Conservation (phyloP, 805 yeast genomes). For the Priceomyces castillae region DNA sequence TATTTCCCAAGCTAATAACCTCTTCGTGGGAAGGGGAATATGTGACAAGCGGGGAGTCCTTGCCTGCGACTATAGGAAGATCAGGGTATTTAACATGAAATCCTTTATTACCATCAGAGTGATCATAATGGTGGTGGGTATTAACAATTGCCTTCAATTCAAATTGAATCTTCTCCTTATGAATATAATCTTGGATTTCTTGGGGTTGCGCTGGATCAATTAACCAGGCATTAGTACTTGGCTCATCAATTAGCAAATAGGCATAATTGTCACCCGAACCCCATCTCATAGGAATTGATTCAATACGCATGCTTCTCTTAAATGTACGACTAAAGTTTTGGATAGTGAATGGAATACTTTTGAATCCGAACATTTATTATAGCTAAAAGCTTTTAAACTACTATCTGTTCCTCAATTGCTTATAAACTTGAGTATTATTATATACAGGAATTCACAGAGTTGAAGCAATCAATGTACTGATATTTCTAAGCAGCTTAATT, state of each 20-base stretch:
- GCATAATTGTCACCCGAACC: slow-evolving; percentile 89
- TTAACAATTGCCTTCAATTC: slow-evolving; percentile 78
- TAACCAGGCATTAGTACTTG: slow-evolving; percentile 67
- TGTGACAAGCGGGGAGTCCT: slow-evolving; percentile 70
- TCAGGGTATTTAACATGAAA: slow-evolving; percentile 41
- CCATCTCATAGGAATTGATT: slow-evolving; percentile 91
- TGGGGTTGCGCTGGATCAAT: slow-evolving; percentile 91
- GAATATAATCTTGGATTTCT: slow-evolving; percentile 53
- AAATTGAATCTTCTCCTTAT: slow-evolving; percentile 36
- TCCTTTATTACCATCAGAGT: slow-evolving; percentile 77
- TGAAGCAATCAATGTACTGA: too few species aligned
- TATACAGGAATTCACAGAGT: slow-evolving; percentile 5
- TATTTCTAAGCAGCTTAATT: slow-evolving; percentile 9
- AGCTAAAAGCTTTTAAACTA: too few species aligned
- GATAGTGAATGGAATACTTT: background rate
- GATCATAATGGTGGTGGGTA: slow-evolving; percentile 97
- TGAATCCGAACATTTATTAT: background rate
- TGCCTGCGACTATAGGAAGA: slow-evolving; percentile 78
- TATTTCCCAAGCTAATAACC: slow-evolving; percentile 58
- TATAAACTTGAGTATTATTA: background rate
- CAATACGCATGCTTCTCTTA: slow-evolving; percentile 72
- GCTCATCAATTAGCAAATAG: slow-evolving; percentile 70
- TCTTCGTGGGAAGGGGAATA: slow-evolving; percentile 67
- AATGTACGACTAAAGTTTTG: background rate
- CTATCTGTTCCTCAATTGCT: background rate